Conservation (phyloP, 2,329 filamentous ascomycete genomes). For the Fusarium vanettenii region DNA sequence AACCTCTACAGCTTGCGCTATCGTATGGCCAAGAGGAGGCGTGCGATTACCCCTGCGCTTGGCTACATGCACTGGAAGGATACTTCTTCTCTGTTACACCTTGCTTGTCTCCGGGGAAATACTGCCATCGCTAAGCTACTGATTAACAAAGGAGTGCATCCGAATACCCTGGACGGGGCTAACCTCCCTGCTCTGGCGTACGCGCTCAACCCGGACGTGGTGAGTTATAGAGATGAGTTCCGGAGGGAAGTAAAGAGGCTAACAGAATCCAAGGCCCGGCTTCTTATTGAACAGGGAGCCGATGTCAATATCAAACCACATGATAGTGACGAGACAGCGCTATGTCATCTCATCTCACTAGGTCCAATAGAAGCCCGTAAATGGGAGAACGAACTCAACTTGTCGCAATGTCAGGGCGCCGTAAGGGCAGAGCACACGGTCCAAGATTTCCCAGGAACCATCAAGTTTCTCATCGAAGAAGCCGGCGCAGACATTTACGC, state of each 20-base stretch:
- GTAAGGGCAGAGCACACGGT: constrained; percentile 9
- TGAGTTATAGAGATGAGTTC: constrained; percentile 1
- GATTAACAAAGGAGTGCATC: constrained; percentile 5
- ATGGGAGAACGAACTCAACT: constrained; percentile 15
- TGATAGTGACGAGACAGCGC: constrained; percentile 11
- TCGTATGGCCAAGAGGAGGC: neutral
- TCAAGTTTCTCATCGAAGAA: constrained; percentile 22
- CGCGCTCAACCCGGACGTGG: constrained; percentile 27
- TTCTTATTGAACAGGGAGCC: constrained; percentile 20
- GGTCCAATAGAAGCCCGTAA: neutral
- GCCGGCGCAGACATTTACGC: constrained; percentile 22
- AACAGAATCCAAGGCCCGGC: constrained; percentile 9
- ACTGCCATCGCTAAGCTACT: constrained; percentile 22
- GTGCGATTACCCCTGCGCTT: neutral
- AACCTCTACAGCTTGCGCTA: constrained; percentile 19
- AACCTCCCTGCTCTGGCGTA: constrained; percentile 20
- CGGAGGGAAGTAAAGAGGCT: neutral
- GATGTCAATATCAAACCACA: constrained; percentile 8
- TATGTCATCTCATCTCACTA: constrained; percentile 23
- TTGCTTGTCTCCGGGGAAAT: constrained; percentile 34
- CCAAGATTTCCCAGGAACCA: constrained; percentile 20
- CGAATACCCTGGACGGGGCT: constrained; percentile 10
- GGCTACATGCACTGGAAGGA: constrained; percentile 21
- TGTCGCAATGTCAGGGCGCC: constrained; percentile 12
- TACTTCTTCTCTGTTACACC: constrained; percentile 22